Base-by-base conservation (phyloP, 2,329 filamentous ascomycete genomes). In the Coniochaeta pulveracea region DNA sequence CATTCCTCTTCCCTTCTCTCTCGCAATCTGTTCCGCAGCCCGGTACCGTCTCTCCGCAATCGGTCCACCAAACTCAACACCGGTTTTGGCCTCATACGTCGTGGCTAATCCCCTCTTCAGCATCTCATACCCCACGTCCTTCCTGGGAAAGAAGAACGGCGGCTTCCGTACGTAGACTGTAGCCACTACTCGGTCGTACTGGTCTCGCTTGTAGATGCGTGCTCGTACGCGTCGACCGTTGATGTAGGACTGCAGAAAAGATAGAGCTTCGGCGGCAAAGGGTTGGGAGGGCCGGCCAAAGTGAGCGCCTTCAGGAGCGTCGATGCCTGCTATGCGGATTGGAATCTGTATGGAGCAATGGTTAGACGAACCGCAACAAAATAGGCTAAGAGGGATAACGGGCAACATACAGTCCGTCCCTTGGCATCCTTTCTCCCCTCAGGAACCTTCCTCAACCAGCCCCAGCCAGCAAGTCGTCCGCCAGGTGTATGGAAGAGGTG, bases 401-500 rank as follows among this genome's bases (percentile, higher is more conserved):
- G 25, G 25, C 24, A 19, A 57, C 69, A 29, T 66, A 93, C 85
- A 38, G 88, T 95, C 43, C 80, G 76, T 38, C 80, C 76, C 50
- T 73, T 84, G 40, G 94, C 58, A 19, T 76, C 71, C 37, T 78
- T 72, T 50, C 70, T 80, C 37, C 69, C 73, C 10, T 61, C 66
- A 1, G 86, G 88, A 6, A 94, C 69, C 37, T 60, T 77, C 48
- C 85, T 79, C 42, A 91, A 50, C 85, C 85, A 93, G n/a, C 82
- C 86, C 91, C 91, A 98, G 34, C 91, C 91, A 9, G 80, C 70
- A 33, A 88, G 56, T 43, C 77, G 70, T 9, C 91, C 91, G n/a
- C 89, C 89, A 0, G 91, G 91, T 0, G 86, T 96, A 55, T 98
- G 91, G 54, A 81, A 98, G 30, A 98, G 56, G 45, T 91, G 81